These are phyloP conservation scores for Gracilaria caudata DNA, from an alignment of 23 red algal species.

Conservation along the genomic window DNA sequence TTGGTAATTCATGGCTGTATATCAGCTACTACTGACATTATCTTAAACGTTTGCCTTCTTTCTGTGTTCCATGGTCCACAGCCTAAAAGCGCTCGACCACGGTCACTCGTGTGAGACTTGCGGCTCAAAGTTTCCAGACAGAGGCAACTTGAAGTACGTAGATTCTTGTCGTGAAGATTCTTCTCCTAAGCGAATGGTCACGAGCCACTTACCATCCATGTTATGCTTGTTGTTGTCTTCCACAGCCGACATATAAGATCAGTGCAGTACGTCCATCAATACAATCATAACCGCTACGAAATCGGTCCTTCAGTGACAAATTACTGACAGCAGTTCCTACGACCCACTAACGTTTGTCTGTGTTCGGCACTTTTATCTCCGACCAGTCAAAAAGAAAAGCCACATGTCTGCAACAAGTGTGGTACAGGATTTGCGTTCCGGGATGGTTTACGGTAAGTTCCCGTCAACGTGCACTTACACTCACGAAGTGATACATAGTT, in stretches of 20 bases:
- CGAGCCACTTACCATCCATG: too few relatives aligned
- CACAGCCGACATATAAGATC: conserved; percentile 5
- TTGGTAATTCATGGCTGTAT: not conserved
- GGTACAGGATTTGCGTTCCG: not conserved
- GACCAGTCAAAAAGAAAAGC: conserved; percentile 1
- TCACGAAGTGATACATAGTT: not conserved
- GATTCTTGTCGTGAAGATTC: not conserved
- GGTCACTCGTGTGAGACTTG: not conserved
- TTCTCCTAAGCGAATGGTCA: too few relatives aligned
- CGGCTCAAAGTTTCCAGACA: conserved; percentile 3
- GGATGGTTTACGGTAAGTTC: conserved; percentile 9
- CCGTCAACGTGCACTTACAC: not conserved
- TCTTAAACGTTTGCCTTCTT: not conserved
- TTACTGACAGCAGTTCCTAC: not conserved
- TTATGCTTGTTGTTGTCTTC: not conserved
- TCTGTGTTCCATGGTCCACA: not conserved
- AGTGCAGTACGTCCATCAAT: conserved; percentile 18
- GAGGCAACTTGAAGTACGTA: conserved; percentile 31
- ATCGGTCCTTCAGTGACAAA: not conserved
- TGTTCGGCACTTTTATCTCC: not conserved
- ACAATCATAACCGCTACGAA: not conserved
- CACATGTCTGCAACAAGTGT: not conserved
- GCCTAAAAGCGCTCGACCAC: not conserved
- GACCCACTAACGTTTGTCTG: not conserved
- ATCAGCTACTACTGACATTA: not conserved